phyloP scores from a whole-genome alignment of 106 monocot species.

The Dioscorea alata region DNA sequence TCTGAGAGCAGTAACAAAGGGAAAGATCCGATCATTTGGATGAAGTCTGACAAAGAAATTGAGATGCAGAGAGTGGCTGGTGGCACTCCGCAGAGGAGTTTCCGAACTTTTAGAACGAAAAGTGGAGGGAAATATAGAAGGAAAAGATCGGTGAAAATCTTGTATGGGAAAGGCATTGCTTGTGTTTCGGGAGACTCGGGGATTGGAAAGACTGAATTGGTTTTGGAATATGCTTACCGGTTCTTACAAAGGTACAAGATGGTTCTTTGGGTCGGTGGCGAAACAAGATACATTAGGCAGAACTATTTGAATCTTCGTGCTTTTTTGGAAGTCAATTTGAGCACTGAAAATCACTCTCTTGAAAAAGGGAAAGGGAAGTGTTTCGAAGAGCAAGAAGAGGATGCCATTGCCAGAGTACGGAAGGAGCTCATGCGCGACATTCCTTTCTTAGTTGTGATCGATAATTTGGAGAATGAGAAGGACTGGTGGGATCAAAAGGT shows the following conservation, averaged over 20 bases:
- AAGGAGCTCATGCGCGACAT: conserved; percentile 82
- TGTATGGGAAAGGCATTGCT: conserved; percentile 86
- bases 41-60: conserved; percentile 82
- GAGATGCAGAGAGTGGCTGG: conserved; percentile 61
- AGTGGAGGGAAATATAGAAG: conserved; percentile 31
- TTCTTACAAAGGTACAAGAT: conserved; percentile 89
- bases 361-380: conserved; percentile 62
- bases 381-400: conserved; percentile 93
- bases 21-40: conserved; percentile 83
- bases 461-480: conserved; percentile 84
- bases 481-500: conserved; percentile 90
- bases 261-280: conserved; percentile 93
- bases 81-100: conserved; percentile 27
- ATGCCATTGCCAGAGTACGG: conserved; percentile 62
- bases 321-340: conserved; percentile 72
- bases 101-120: conserved; percentile 21
- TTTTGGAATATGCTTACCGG: conserved; percentile 83
- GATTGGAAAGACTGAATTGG: conserved; percentile 88
- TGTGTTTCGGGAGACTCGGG: conserved; percentile 91
- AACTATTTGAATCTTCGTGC: conserved; percentile 66
- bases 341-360: conserved; percentile 35
- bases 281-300: conserved; percentile 72
- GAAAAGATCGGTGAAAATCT: conserved; percentile 43
- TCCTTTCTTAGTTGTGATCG: conserved; percentile 77
- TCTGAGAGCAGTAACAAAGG: conserved; percentile 61